Conservation (phyloP, 768 basidiomycete species). For the Lactifluus rugatus region DNA sequence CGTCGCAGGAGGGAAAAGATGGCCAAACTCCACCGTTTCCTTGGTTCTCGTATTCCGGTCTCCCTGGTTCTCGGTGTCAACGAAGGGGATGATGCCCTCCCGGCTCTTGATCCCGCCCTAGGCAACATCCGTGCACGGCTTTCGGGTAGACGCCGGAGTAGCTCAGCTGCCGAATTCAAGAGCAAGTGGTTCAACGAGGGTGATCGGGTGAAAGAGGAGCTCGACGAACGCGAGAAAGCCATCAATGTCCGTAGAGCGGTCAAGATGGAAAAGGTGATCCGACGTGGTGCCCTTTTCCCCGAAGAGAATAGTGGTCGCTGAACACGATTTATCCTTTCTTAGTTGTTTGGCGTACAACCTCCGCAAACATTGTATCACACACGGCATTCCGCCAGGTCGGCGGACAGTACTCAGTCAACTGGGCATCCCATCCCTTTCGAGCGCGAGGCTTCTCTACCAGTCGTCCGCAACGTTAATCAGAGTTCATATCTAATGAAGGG, state of each 20-base stretch:
- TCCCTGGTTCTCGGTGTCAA: constrained; percentile 51
- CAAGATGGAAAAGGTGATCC: constrained; percentile 81
- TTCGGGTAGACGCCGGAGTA: constrained; percentile 42
- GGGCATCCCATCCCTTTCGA: constrained; percentile 1
- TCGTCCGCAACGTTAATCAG: constrained; percentile 37
- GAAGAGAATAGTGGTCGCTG: neutral
- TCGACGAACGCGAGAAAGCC: constrained; percentile 65
- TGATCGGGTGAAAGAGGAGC: constrained; percentile 59
- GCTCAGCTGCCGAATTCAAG: constrained; percentile 39
- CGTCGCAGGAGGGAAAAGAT: constrained; percentile 65
- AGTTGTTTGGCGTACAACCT: constrained; percentile 79
- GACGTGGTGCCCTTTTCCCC: neutral
- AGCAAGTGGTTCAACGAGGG: constrained; percentile 44
- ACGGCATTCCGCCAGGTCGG: constrained; percentile 35
- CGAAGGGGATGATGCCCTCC: constrained; percentile 27
- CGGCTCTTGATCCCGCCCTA: constrained; percentile 21
- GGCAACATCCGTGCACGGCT: constrained; percentile 22
- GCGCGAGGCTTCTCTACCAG: constrained; percentile 12
- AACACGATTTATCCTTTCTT: neutral
- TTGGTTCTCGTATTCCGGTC: constrained; percentile 71
- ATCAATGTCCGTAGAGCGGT: constrained; percentile 69
- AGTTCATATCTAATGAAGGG: constrained; percentile 35
- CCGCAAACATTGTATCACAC: constrained; percentile 74
- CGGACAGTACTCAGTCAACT: constrained; percentile 6
- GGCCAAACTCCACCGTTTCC: constrained; percentile 74